Conservation (phyloP, 306 rosid species). For the Vigna reflexopilosa region DNA sequence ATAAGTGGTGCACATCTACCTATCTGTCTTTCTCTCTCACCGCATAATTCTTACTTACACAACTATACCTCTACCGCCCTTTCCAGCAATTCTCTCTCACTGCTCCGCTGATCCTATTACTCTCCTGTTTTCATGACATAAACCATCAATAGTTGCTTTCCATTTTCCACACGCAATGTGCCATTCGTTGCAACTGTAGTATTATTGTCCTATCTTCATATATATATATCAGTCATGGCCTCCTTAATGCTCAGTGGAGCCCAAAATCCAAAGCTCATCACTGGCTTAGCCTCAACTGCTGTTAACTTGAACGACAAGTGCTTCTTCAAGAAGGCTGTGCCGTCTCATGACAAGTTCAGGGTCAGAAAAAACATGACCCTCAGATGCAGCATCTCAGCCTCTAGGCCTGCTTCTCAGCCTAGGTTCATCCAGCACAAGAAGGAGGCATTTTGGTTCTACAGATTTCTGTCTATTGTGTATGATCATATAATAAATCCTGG, state of each 20-base stretch:
- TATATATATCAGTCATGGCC: slow-evolving; percentile 46
- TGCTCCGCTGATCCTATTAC: neutral
- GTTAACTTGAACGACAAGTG: neutral
- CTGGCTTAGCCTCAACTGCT: slow-evolving; percentile 48
- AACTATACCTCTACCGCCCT: slow-evolving; percentile 1
- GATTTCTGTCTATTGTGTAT: slow-evolving; percentile 30
- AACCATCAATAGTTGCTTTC: neutral
- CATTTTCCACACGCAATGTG: slow-evolving; percentile 31
- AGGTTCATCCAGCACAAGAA: slow-evolving; percentile 31
- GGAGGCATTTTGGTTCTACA: slow-evolving; percentile 24
- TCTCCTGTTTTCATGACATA: slow-evolving; percentile 1
- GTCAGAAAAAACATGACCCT: neutral
- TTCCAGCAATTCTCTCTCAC: neutral
- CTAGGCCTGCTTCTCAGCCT: slow-evolving; percentile 18
- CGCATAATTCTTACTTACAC: neutral
- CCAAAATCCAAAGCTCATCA: slow-evolving; percentile 54
- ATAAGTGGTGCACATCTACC: slow-evolving; percentile 35
- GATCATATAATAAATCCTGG: slow-evolving; percentile 5
- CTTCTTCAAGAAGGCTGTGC: slow-evolving; percentile 50
- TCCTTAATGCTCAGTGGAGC: slow-evolving; percentile 54
- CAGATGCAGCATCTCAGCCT: neutral
- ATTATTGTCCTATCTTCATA: neutral
- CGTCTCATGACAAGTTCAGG: slow-evolving; percentile 41
- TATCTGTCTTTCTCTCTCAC: slow-evolving; percentile 34
- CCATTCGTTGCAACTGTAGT: neutral